Conservation (phyloP, 2,329 filamentous ascomycete genomes). For the Colletotrichum sansevieriae region DNA sequence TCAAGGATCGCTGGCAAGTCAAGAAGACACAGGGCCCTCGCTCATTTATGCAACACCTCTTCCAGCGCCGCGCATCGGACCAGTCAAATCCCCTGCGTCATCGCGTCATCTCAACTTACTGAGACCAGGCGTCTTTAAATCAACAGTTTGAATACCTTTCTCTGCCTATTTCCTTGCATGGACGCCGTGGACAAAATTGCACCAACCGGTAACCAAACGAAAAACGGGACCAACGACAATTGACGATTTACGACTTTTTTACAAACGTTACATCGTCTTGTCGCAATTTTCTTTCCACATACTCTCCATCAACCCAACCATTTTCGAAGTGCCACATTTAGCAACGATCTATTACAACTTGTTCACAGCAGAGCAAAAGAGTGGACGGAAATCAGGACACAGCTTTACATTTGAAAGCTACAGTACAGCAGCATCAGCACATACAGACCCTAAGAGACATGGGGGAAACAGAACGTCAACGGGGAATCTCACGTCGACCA, state of each 20-base stretch:
- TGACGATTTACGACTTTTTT: constrained; percentile 19
- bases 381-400: constrained; percentile 4
- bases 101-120: constrained; percentile 54
- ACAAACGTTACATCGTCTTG: constrained; percentile 7
- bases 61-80: constrained; percentile 57
- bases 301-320: neutral
- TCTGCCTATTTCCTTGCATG: neutral
- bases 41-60: constrained; percentile 55
- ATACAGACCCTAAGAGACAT: constrained; percentile 8
- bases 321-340: neutral
- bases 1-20: constrained; percentile 79
- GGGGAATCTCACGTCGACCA: neutral
- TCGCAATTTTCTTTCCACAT: neutral
- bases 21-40: constrained; percentile 56
- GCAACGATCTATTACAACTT: constrained; percentile 2
- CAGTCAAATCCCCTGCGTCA: constrained; percentile 54
- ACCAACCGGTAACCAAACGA: neutral
- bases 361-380: neutral
- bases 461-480: neutral
- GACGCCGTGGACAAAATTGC: constrained; percentile 14
- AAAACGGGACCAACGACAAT: neutral
- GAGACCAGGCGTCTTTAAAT: constrained; percentile 16
- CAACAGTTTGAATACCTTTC: neutral
- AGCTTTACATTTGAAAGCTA: constrained; percentile 15
- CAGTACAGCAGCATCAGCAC: constrained; percentile 20